Conservation (phyloP, 2,329 filamentous ascomycete species). For the Alternaria gaisen region DNA sequence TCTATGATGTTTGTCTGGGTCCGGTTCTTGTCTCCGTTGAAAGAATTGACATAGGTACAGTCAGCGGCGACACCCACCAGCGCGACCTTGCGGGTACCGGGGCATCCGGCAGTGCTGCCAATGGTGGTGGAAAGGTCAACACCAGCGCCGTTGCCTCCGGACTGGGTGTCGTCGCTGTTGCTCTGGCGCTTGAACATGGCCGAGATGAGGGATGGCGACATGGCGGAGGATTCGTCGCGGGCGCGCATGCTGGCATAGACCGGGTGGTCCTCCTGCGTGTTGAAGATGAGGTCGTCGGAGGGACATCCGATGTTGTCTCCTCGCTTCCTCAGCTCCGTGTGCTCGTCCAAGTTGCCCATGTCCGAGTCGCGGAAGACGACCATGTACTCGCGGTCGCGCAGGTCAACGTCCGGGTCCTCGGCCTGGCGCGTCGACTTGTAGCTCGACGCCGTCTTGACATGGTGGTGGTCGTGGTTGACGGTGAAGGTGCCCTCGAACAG, state of each 20-base stretch:
- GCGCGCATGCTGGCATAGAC: conserved; percentile 65
- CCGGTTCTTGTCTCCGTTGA: conserved; percentile 75
- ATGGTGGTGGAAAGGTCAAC: conserved; percentile 82
- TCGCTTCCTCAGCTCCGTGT: conserved; percentile 71
- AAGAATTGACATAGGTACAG: conserved; percentile 82
- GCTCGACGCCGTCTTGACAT: conserved; percentile 78
- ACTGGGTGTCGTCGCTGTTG: conserved; percentile 74
- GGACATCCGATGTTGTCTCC: conserved; percentile 64
- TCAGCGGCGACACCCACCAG: conserved; percentile 92
- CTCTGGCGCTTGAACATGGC: conserved; percentile 74
- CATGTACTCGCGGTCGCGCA: conserved; percentile 76
- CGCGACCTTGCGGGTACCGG: conserved; percentile 87
- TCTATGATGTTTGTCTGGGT: conserved; percentile 79
- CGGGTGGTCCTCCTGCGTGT: conserved; percentile 75
- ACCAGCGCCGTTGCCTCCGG: conserved; percentile 76
- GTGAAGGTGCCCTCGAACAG: conserved; percentile 92
- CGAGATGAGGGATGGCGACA: conserved; percentile 68
- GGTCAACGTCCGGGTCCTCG: conserved; percentile 71
- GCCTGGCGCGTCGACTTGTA: conserved; percentile 76
- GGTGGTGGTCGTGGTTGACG: conserved; percentile 82
- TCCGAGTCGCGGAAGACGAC: conserved; percentile 93
- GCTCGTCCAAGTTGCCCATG: conserved; percentile 61
- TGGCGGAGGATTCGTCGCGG: conserved; percentile 57
- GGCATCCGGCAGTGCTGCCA: conserved; percentile 84
- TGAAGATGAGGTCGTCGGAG: conserved; percentile 82